Conservation (phyloP, 2,329 filamentous ascomycete species). For the Cladosporium austrohemisphaericum region DNA sequence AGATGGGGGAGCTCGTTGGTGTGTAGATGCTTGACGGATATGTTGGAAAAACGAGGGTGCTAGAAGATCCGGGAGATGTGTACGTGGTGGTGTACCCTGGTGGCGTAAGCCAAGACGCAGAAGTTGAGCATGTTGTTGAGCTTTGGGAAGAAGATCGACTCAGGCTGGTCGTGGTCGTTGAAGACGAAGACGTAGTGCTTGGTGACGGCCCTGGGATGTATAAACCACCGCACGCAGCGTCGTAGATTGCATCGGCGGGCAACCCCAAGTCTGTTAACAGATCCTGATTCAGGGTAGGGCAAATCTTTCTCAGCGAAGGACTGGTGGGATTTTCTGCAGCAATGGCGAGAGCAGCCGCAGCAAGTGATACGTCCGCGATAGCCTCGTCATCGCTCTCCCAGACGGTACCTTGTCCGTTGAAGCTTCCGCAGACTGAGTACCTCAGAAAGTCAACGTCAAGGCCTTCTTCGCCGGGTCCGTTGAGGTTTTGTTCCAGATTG, state of each 20-base stretch:
- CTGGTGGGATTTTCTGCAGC: not conserved
- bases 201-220: conserved; percentile 1
- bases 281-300: not conserved
- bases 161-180: no score
- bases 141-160: no score
- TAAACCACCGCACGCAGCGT: conserved; percentile 1
- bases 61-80: no score
- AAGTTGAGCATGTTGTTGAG: no score
- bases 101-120: no score
- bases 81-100: not conserved
- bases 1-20: not conserved
- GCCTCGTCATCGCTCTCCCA: not conserved
- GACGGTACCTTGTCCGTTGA: not conserved
- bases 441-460: not conserved
- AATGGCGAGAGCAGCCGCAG: conserved; percentile 1
- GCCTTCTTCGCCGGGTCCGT: not conserved
- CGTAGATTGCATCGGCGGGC: not conserved
- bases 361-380: not conserved
- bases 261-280: not conserved
- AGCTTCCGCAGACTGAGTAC: not conserved
- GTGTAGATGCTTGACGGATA: not conserved
- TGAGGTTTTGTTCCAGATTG: not conserved
- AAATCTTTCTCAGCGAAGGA: not conserved
- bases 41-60: no score
- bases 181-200: not conserved